These are phyloP conservation scores for Gossypium longicalyx DNA, from an alignment of 345 rosid genomes.

Conservation along the genomic window DNA sequence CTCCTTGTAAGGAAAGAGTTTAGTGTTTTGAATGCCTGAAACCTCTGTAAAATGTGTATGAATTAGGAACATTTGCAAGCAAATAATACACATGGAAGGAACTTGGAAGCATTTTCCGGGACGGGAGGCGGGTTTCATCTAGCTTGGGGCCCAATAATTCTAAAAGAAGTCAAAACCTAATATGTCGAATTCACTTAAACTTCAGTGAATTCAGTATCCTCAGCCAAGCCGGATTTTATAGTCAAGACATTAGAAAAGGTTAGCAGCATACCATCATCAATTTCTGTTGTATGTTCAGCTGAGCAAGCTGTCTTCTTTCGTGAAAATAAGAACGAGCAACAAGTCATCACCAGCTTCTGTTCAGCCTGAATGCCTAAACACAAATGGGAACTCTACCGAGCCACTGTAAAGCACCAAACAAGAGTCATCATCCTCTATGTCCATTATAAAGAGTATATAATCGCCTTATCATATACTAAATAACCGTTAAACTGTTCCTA, in stretches of 20 bases:
- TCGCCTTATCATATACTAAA: not conserved
- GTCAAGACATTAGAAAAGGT: not conserved
- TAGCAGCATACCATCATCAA: conserved; percentile 42
- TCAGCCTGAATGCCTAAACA: conserved; percentile 8
- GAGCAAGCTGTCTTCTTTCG: conserved; percentile 27
- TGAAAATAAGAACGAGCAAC: conserved; percentile 27
- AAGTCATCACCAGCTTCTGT: conserved; percentile 33
- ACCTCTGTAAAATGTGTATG: conserved; percentile 35
- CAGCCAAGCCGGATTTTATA: not conserved
- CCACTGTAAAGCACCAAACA: conserved; percentile 6
- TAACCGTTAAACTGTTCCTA: not conserved
- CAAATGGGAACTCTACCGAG: conserved; percentile 16
- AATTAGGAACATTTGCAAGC: conserved; percentile 11
- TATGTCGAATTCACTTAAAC: not conserved
- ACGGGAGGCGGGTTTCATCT: not conserved
- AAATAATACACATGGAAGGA: conserved; percentile 2
- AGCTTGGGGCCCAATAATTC: not conserved
- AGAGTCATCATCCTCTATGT: not conserved
- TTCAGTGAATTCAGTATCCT: conserved; percentile 1
- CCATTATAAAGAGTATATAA: not conserved
- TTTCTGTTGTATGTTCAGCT: conserved; percentile 21
- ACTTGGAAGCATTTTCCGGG: not conserved
- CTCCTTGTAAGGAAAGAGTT: conserved; percentile 41
- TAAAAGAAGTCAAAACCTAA: not conserved
- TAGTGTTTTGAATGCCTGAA: conserved; percentile 39